Conservation (phyloP, 228 moss, liverwort and hornwort genomes). For the Sphagnum magellanicum region DNA sequence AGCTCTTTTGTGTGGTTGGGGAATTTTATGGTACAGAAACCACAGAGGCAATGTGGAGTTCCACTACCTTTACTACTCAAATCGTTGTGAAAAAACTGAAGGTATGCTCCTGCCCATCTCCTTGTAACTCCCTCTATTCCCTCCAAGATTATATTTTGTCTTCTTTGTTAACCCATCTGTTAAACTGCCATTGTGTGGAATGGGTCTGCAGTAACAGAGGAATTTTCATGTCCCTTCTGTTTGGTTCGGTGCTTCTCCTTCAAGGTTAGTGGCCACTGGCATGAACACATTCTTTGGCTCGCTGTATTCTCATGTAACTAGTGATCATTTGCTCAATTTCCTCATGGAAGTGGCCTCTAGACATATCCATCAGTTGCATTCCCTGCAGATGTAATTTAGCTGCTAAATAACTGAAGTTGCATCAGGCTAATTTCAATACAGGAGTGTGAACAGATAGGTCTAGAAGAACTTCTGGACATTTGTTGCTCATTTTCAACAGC, state of each 20-base stretch:
- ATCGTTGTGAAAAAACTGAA: slow-evolving; percentile 71
- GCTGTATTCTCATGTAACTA: no score
- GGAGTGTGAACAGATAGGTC: neutral
- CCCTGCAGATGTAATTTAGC: neutral
- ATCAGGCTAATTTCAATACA: neutral
- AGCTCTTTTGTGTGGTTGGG: no score
- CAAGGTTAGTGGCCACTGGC: slow-evolving; percentile 35
- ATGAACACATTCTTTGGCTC: neutral
- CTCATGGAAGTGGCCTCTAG: no score
- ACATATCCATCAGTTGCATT: neutral
- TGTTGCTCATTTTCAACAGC: no score
- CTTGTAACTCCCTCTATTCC: neutral
- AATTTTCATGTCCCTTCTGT: slow-evolving; percentile 92
- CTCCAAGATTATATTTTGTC: no score
- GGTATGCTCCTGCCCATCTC: slow-evolving; percentile 28
- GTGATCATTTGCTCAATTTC: no score
- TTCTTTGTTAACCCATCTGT: no score
- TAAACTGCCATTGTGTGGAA: neutral
- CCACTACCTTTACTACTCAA: slow-evolving; percentile 71
- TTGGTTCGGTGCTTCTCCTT: slow-evolving; percentile 72
- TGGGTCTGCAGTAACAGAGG: slow-evolving; percentile 63
- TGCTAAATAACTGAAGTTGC: neutral
- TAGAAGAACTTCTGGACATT: no score
- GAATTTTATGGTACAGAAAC: slow-evolving; percentile 24
- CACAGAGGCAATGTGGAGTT: slow-evolving; percentile 75